These are phyloP conservation scores for Aquilaria malaccensis DNA, from an alignment of 345 rosid genomes.

Conservation along the genomic window DNA sequence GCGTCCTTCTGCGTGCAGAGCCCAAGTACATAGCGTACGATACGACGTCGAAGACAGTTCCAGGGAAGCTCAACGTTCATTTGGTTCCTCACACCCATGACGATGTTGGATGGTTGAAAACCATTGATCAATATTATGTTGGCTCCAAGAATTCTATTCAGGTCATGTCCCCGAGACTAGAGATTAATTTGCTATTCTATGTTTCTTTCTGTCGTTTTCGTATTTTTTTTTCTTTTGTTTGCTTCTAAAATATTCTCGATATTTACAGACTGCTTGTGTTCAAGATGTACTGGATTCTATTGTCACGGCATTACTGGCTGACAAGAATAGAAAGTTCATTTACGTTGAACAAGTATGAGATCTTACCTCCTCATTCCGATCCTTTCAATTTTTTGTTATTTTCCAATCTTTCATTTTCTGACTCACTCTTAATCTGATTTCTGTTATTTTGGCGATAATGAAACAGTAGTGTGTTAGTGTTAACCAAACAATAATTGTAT, in stretches of 20 bases:
- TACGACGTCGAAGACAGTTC: slow-evolving; percentile 24
- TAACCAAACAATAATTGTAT: no score
- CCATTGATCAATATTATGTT: slow-evolving; percentile 41
- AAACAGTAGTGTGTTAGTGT: background rate
- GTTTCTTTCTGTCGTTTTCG: background rate
- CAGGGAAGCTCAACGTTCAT: slow-evolving; percentile 44
- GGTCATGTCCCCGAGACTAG: slow-evolving; percentile 10
- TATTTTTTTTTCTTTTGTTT: background rate
- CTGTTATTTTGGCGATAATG: background rate
- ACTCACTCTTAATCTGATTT: no score
- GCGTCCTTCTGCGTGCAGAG: slow-evolving; percentile 9
- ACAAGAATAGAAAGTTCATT: slow-evolving; percentile 39
- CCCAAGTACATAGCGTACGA: slow-evolving; percentile 31
- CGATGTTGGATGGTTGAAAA: slow-evolving; percentile 49
- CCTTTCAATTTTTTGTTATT: slow-evolving; percentile 4
- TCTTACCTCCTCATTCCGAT: no score
- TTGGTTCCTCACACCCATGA: slow-evolving; percentile 44
- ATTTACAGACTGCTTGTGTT: slow-evolving; percentile 36
- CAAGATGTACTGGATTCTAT: slow-evolving; percentile 36
- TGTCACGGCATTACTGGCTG: slow-evolving; percentile 32
- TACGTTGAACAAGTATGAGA: slow-evolving; percentile 37
- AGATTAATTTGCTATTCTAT: background rate
- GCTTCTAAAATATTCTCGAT: background rate
- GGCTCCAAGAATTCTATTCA: slow-evolving; percentile 44
- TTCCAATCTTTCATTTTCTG: background rate